phyloP scores from a whole-genome alignment of 768 basidiomycete genomes.

The Leucocoprinus birnbaumii region DNA sequence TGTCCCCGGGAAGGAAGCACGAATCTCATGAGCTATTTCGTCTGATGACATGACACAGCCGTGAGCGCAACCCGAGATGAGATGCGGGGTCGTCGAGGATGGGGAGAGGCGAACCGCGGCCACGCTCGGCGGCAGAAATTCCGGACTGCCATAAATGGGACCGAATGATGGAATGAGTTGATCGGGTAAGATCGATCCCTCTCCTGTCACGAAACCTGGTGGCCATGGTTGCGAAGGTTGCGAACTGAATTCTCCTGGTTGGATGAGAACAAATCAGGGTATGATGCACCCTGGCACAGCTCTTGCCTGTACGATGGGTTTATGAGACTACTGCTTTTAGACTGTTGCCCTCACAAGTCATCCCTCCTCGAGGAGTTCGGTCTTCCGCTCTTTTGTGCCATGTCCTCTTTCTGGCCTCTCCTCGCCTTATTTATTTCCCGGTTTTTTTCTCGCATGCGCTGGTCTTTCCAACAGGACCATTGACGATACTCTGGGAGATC shows the following conservation, averaged over 20 bases:
- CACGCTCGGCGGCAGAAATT: not conserved
- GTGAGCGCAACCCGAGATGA: not conserved
- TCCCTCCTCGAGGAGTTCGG: not conserved
- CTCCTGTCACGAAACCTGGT: not conserved
- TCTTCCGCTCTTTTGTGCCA: not conserved
- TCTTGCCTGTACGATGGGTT: not conserved
- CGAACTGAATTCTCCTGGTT: constrained; percentile 1
- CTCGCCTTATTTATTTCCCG: not conserved
- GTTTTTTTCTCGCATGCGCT: not conserved
- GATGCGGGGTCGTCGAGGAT: not conserved
- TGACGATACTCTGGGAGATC: not conserved
- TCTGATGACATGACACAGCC: constrained; percentile 54
- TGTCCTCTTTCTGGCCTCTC: constrained; percentile 1
- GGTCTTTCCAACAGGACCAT: not conserved
- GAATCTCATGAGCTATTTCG: constrained; percentile 80
- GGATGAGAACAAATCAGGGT: constrained; percentile 9
- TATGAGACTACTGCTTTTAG: not conserved
- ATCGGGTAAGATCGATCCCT: constrained; percentile 3
- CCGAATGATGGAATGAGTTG: not conserved
- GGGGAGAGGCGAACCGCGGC: not conserved
- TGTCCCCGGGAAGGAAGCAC: constrained; percentile 64
- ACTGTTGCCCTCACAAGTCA: not conserved
- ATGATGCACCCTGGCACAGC: constrained; percentile 2
- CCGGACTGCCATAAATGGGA: constrained; percentile 3
- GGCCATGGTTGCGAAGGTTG: constrained; percentile 6